Evolutionary conservation across 1,139 yeast species (phyloP), one percentile per base, ranked within the genome.

Genomic region (Entelexis sorbosivorans): DNA sequence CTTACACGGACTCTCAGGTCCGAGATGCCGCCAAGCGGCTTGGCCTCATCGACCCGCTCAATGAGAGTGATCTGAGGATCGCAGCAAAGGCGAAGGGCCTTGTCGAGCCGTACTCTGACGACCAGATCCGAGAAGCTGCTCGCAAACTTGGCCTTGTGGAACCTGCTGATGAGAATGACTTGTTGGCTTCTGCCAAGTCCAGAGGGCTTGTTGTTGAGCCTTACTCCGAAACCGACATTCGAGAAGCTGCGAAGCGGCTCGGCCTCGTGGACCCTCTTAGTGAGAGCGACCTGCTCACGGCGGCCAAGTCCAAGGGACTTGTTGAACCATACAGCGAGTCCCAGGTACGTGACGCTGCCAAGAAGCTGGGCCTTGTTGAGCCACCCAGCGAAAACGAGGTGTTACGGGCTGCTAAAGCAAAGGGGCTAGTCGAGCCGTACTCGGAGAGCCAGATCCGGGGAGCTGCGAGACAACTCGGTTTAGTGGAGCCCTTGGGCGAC

Each of bases 171-270:
- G 24, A 22, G 6, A 22, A 6, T 22, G 24, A 4, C 24, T 4
- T 22, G 4, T 5, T 35, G 2, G 33, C 29, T 10, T 29, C 26
- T 26, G 48, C 47, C 46, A 53, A 38, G 39, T 46, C 46, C 39
- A 59, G 55, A 40, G 69, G 64, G 33, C 60, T 63, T 36, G 60
- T 63, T 36, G 60, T 60, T 10, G 40, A 50, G 16, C 58, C 58
- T 1, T 48, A 38, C 14, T 16, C 45, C 6, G 49, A 54, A 1
- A 22, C 26, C 4, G 50, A 56, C 32, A 28, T 57, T 22, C 11
- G 36, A 1, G 19, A 11, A 8, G 38, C 24, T 14, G 58, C 58
- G 11, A 39, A 24, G 24, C 10, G 16, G 3, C 33, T 47, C 2
- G 59, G 59, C 16, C 49, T 55, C 10, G 39, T 38, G 22, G 49